Evolutionary conservation across 306 rosid species (phyloP).

Genomic region (Rosa rugosa): DNA sequence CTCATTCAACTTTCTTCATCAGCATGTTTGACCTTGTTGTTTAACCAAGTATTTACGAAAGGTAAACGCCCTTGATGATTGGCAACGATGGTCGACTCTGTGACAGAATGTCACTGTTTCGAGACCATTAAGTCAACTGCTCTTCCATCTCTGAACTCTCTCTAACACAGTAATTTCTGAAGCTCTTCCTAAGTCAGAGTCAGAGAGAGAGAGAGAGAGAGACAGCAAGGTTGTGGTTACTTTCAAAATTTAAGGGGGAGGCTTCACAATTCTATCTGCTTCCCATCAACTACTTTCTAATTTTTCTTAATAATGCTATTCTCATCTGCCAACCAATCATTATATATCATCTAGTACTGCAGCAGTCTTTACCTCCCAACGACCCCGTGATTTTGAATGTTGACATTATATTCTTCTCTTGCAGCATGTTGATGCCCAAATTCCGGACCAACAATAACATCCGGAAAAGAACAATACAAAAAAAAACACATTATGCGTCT

Average conservation of each 20-base stretch:
- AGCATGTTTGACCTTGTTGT: background rate
- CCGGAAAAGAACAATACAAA: background rate
- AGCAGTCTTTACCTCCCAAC: slow-evolving; percentile 39
- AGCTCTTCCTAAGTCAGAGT: background rate
- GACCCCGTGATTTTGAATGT: slow-evolving; percentile 24
- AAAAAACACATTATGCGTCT: background rate
- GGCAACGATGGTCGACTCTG: background rate
- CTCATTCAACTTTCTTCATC: slow-evolving; percentile 13
- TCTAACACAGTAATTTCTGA: background rate
- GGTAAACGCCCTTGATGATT: background rate
- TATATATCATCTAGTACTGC: slow-evolving; percentile 6
- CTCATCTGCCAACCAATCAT: slow-evolving; percentile 34
- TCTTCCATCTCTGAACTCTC: slow-evolving; percentile 2
- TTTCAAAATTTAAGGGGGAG: slow-evolving; percentile 23
- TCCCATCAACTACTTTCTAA: slow-evolving; percentile 36
- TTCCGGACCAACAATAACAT: background rate
- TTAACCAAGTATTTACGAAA: background rate
- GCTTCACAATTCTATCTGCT: slow-evolving; percentile 12
- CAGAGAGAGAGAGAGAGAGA: background rate
- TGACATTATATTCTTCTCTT: background rate
- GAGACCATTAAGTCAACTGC: background rate
- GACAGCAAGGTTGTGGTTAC: slow-evolving; percentile 17
- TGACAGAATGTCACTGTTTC: background rate
- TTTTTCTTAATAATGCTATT: slow-evolving; percentile 25
- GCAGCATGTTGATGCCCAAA: background rate